Evolutionary conservation across 2,329 filamentous ascomycete genomes (phyloP), one percentile per base, ranked within the genome.

Genomic region (Colletotrichum tanaceti): DNA sequence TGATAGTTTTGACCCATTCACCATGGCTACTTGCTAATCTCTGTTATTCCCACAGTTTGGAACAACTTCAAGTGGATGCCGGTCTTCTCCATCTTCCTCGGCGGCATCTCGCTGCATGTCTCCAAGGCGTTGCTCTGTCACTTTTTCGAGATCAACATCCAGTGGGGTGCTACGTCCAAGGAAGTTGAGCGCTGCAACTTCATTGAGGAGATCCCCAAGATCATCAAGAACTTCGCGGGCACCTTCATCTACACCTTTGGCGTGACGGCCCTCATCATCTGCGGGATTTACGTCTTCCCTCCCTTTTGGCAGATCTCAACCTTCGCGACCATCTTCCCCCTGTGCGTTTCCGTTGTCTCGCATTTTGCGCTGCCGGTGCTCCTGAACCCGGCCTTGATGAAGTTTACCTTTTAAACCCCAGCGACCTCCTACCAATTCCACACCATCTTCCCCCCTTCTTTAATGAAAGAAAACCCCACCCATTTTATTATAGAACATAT

Each of bases 21-120:
- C 9, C 11, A 7, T 10, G 24, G 43, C 38, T 24, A 32, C 52
- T 63, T 32, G 43, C 58, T 68, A 47, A 64, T 32, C 9, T 10
- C 44, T 20, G 0, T 5, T 16, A 13, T 39, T 39, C 35, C 9
- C 32, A n/a, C 13, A 65, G 70, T 89, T 16, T 74, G 83, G 65
- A 83, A 87, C 73, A 91, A 90, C 74, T 78, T 90, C 74, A 89
- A 87, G 73, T 90, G 88, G 88, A 83, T 87, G 20, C 85, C 86
- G 2, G 83, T 90, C 71, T 79, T 85, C 71, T 79, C 77, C 49
- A 76, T 81, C 64, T 83, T 83, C 73, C 79, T 83, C 22, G 81
- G 82, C 63, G 81, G 81, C 44, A 75, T 84, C 64, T 80, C 81
- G 5, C 75, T 80, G 52, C 81, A 84, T 74, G 75, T 83, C 50